Evolutionary conservation across 1,284 basidiomycete species (phyloP).

Genomic region (Boletellus sp.): DNA sequence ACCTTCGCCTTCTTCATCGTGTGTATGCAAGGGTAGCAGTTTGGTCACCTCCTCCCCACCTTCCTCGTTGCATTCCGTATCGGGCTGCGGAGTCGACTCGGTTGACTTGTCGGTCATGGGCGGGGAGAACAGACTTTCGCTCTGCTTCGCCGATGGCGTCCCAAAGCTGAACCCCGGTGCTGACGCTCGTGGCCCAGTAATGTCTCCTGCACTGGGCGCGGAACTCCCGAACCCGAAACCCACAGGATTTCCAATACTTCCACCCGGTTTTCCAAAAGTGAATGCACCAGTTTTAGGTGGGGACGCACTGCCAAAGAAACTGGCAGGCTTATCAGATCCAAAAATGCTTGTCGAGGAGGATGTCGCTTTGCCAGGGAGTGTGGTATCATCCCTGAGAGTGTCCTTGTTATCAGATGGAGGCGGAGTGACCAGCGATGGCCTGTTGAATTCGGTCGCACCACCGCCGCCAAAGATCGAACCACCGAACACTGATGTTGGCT

Average conservation of each 20-base stretch:
- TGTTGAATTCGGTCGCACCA: constrained; percentile 15
- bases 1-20: constrained; percentile 72
- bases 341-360: constrained; percentile 20
- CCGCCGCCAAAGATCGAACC: constrained; percentile 26
- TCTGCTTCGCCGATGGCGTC: constrained; percentile 22
- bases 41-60: constrained; percentile 31
- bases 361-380: constrained; percentile 20
- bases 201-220: constrained; percentile 30
- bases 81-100: constrained; percentile 37
- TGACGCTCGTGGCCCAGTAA: constrained; percentile 14
- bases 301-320: constrained; percentile 33
- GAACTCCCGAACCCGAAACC: constrained; percentile 54
- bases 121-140: constrained; percentile 29
- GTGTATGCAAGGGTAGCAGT: constrained; percentile 40
- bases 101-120: constrained; percentile 28
- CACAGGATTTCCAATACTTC: constrained; percentile 56
- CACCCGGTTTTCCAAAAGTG: constrained; percentile 34
- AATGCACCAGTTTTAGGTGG: constrained; percentile 23
- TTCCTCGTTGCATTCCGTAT: constrained; percentile 31
- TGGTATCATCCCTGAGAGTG: constrained; percentile 7
- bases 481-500: constrained; percentile 26
- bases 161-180: constrained; percentile 29
- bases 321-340: constrained; percentile 25
- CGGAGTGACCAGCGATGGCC: constrained; percentile 9
- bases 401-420: constrained; percentile 13